Percentiles rank a stretch among this genome's conserved stretches.
Conservation (phyloP, 495 filamentous ascomycete species). For the Elasticomyces elasticus region DNA sequence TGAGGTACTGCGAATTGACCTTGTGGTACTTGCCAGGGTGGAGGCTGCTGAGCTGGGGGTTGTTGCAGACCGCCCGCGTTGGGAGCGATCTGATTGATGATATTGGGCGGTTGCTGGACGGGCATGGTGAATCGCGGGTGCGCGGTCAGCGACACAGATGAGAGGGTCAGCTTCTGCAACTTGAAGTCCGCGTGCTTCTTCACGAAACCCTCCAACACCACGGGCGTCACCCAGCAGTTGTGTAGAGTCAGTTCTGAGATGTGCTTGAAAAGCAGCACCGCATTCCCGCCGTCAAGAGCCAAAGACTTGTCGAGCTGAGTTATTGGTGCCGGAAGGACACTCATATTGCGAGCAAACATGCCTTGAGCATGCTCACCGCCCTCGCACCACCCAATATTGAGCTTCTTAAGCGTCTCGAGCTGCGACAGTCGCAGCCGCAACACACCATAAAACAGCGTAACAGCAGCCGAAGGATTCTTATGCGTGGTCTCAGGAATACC, state of each 20-base stretch:
- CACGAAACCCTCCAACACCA: conserved; percentile 22
- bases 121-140: conserved; percentile 12
- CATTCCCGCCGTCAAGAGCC: background rate
- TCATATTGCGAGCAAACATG: conserved; percentile 40
- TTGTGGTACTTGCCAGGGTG: no score
- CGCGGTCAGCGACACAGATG: conserved; percentile 32
- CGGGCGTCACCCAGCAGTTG: conserved; percentile 34
- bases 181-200: conserved; percentile 14
- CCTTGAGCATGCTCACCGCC: conserved; percentile 50
- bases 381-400: conserved; percentile 46
- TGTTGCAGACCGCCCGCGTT: no score
- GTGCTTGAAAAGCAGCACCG: conserved; percentile 23
- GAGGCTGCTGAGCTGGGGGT: background rate
- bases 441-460: conserved; percentile 35
- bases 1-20: no score
- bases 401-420: conserved; percentile 35
- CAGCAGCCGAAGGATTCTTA: conserved; percentile 37
- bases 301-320: conserved; percentile 4
- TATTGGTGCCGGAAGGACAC: conserved; percentile 45
- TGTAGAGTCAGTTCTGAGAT: conserved; percentile 28
- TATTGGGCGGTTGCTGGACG: background rate
- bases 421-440: conserved; percentile 35
- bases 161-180: conserved; percentile 24
- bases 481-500: conserved; percentile 31
- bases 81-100: no score